These are phyloP conservation scores for Crucihimalaya himalaica DNA, from an alignment of 345 rosid genomes.

Conservation along the genomic window DNA sequence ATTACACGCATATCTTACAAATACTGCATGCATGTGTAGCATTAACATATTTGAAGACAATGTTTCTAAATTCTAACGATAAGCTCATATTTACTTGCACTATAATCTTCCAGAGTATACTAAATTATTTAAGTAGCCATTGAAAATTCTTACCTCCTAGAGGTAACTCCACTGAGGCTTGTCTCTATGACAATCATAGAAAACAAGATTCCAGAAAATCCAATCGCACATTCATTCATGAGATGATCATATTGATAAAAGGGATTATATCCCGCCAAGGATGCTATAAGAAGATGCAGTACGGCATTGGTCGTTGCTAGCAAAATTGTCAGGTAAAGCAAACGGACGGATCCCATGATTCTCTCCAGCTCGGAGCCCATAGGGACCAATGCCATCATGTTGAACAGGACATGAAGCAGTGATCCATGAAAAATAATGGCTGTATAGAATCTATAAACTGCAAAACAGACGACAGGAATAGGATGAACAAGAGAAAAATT, in stretches of 20 bases:
- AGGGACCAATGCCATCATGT: slow-evolving; percentile 97
- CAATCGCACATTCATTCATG: slow-evolving; percentile 85
- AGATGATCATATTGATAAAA: slow-evolving; percentile 44
- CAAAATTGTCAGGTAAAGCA: slow-evolving; percentile 67
- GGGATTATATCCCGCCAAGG: slow-evolving; percentile 67
- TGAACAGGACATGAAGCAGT: slow-evolving; percentile 84
- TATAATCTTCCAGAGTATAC: neutral
- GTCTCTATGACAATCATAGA: slow-evolving; percentile 95
- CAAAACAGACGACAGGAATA: slow-evolving; percentile 16
- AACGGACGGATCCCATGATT: slow-evolving; percentile 91
- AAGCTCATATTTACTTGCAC: neutral
- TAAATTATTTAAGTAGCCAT: neutral
- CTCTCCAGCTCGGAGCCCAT: slow-evolving; percentile 96
- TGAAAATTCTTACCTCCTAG: slow-evolving; percentile 67
- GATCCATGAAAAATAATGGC: slow-evolving; percentile 87
- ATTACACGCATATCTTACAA: neutral
- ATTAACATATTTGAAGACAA: neutral
- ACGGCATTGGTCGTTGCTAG: slow-evolving; percentile 85
- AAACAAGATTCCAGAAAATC: slow-evolving; percentile 90
- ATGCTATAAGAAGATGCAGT: slow-evolving; percentile 73
- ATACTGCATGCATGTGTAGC: neutral
- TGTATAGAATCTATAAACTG: slow-evolving; percentile 90
- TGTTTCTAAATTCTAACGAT: neutral
- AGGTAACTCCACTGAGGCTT: slow-evolving; percentile 84
- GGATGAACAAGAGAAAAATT: neutral